Evolutionary conservation across 306 rosid species (phyloP).

Genomic region (Prunus salicina): DNA sequence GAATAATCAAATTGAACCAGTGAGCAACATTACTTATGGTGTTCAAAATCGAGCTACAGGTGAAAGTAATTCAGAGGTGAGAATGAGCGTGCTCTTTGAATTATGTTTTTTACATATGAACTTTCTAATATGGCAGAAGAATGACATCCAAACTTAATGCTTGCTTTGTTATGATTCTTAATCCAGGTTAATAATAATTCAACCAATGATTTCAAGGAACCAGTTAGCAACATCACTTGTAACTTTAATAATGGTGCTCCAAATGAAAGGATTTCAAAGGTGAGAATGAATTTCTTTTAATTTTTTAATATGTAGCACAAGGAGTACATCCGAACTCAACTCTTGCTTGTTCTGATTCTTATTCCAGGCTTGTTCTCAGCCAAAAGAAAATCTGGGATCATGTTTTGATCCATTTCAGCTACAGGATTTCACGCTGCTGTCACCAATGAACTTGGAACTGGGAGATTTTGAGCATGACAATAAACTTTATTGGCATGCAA

Average conservation of each 20-base stretch:
- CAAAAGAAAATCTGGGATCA: background rate
- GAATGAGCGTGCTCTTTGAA: background rate
- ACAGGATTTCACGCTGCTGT: background rate
- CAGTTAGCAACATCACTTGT: background rate
- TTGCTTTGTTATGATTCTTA: background rate
- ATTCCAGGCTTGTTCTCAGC: conserved; percentile 13
- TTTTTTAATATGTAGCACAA: background rate
- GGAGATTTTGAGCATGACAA: background rate
- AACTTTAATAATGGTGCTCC: background rate
- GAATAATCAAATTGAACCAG: background rate
- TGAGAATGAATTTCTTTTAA: conserved; percentile 21
- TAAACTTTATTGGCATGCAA: conserved; percentile 22
- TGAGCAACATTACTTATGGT: background rate
- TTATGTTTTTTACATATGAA: background rate
- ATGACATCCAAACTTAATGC: background rate
- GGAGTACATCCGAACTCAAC: conserved; percentile 9
- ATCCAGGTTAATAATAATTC: background rate
- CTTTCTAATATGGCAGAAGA: background rate
- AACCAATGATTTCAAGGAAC: background rate
- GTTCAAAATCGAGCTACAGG: background rate
- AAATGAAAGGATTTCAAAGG: conserved; percentile 11
- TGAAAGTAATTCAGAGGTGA: conserved; percentile 26
- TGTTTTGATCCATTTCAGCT: background rate
- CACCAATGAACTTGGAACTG: background rate
- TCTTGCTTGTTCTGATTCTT: conserved; percentile 15